A percentile compares a stretch with the other conserved stretches of the same genome.
Evolutionary conservation across 129 eudicot species (phyloP).

Genomic region (Pittosporum tobira): DNA sequence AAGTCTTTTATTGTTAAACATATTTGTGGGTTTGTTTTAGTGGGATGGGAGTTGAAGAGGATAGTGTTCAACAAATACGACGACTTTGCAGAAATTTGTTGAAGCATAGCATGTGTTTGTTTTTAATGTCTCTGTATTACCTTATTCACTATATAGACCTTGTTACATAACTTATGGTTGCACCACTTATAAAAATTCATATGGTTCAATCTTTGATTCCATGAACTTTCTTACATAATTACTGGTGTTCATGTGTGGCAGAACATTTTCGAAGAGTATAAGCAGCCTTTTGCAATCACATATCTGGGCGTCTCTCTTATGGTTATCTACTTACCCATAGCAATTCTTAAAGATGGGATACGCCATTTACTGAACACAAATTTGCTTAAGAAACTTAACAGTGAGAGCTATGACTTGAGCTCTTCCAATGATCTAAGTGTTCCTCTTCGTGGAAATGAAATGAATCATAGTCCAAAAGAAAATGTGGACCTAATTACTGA

Average conservation of each 20-base stretch:
- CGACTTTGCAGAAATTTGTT: too few relatives aligned
- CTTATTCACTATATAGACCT: too few relatives aligned
- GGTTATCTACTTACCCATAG: conserved; percentile 34
- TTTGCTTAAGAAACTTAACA: not conserved
- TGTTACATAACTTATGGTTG: not conserved
- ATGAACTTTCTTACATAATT: not conserved
- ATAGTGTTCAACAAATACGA: too few relatives aligned
- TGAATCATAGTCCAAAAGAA: conserved; percentile 12
- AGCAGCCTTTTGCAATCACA: conserved; percentile 39
- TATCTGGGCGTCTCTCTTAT: conserved; percentile 36
- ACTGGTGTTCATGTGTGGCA: conserved; percentile 10
- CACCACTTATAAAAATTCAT: not conserved
- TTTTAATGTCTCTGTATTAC: too few relatives aligned
- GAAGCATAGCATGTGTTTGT: too few relatives aligned
- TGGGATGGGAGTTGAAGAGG: too few relatives aligned
- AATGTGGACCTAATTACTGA: conserved; percentile 3
- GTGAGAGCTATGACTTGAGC: not conserved
- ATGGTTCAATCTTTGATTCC: not conserved
- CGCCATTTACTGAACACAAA: conserved; percentile 8
- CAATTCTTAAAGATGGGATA: conserved; percentile 21
- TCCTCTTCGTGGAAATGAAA: conserved; percentile 19
- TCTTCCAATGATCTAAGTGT: conserved; percentile 11
- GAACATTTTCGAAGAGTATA: conserved; percentile 33
- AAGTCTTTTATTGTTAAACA: too few relatives aligned
- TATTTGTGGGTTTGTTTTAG: too few relatives aligned